These are phyloP conservation scores for Oryza longistaminata DNA, from an alignment of 176 grass and related monocot species.

Conservation along the genomic window DNA sequence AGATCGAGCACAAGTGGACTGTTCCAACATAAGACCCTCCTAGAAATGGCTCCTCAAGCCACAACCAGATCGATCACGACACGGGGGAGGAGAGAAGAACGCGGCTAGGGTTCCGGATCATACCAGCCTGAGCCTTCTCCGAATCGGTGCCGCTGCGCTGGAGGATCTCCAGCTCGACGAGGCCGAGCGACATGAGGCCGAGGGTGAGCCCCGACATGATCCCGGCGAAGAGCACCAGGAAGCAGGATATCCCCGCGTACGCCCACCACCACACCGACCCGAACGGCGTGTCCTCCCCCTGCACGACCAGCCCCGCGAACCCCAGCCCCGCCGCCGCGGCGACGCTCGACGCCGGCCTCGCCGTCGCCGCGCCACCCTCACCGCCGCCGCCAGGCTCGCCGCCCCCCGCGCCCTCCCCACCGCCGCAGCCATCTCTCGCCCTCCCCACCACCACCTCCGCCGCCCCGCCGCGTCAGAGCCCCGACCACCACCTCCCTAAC, in stretches of 20 bases:
- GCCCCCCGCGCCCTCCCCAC: slow-evolving; percentile 17
- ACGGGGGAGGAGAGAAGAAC: not conserved
- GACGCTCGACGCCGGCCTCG: slow-evolving; percentile 54
- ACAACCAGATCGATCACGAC: slow-evolving; percentile 22
- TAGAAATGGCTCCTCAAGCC: not conserved
- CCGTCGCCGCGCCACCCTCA: slow-evolving; percentile 51
- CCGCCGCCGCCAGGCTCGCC: slow-evolving; percentile 2
- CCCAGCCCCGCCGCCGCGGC: slow-evolving; percentile 36
- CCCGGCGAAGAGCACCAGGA: slow-evolving; percentile 95
- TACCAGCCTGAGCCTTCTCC: slow-evolving; percentile 96
- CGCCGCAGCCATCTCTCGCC: not conserved
- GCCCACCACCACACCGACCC: slow-evolving; percentile 67
- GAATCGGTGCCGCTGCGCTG: slow-evolving; percentile 84
- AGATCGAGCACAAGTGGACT: not conserved
- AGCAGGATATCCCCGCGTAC: slow-evolving; percentile 78
- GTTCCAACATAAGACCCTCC: not conserved
- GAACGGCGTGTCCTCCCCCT: slow-evolving; percentile 75
- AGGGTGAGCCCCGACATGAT: slow-evolving; percentile 99
- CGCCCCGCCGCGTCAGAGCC: slow-evolving; percentile 23
- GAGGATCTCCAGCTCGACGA: slow-evolving; percentile 98
- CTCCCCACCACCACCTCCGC: slow-evolving; percentile 7
- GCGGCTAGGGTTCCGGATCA: slow-evolving; percentile 32
- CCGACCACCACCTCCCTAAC: slow-evolving; percentile 26
- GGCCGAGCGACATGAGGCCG: slow-evolving; percentile 96
- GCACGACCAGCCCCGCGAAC: slow-evolving; percentile 31